Conservation (phyloP, 2,329 filamentous ascomycete species). For the Hypomyces perniciosus region DNA sequence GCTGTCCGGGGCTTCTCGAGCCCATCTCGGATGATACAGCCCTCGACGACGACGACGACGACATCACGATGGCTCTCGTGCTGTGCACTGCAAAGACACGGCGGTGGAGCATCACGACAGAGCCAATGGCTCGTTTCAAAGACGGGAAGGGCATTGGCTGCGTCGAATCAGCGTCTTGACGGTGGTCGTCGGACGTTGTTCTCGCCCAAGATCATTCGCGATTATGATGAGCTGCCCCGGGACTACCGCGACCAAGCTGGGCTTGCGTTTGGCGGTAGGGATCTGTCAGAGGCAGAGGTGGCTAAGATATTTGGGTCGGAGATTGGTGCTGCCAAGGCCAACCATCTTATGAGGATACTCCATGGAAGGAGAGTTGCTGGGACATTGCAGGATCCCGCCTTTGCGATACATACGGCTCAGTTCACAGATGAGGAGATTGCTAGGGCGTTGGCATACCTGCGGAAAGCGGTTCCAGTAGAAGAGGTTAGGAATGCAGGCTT, state of each 20-base stretch:
- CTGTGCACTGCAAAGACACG: background rate
- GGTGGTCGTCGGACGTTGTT: conserved; percentile 29
- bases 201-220: conserved; percentile 35
- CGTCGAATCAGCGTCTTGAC: conserved; percentile 12
- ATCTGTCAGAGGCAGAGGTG: conserved; percentile 45
- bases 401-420: conserved; percentile 40
- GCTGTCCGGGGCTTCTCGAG: conserved; percentile 20
- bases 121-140: conserved; percentile 4
- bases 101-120: background rate
- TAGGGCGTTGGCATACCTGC: conserved; percentile 49
- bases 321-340: conserved; percentile 40
- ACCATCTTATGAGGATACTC: conserved; percentile 50
- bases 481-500: conserved; percentile 56
- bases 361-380: conserved; percentile 60
- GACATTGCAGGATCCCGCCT: conserved; percentile 53
- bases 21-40: conserved; percentile 1
- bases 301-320: conserved; percentile 44
- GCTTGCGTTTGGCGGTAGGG: conserved; percentile 44
- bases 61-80: conserved; percentile 15
- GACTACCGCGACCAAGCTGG: conserved; percentile 51
- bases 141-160: background rate
- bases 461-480: conserved; percentile 49
- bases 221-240: conserved; percentile 53
- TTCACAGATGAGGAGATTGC: conserved; percentile 38
- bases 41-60: conserved; percentile 12